A percentile compares a stretch with the other conserved stretches of the same genome.
phyloP scores from a whole-genome alignment of 352 stramenopile species.

The Pseudoperonospora humuli region DNA sequence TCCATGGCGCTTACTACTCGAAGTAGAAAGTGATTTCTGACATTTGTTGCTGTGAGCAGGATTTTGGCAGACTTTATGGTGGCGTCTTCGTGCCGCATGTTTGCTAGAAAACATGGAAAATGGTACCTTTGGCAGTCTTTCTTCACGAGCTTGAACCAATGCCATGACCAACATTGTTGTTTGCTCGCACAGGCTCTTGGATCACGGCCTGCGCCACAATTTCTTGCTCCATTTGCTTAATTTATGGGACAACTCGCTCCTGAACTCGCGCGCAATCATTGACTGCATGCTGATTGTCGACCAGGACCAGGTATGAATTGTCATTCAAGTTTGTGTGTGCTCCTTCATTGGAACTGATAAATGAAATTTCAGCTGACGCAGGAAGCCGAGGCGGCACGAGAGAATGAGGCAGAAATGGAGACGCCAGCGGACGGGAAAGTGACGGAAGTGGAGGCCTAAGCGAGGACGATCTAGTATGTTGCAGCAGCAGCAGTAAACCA shows the following conservation, averaged over 20 bases:
- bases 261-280: slow-evolving; percentile 79
- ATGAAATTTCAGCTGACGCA: background rate
- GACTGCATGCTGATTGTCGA: slow-evolving; percentile 86
- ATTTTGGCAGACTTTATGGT: slow-evolving; percentile 85
- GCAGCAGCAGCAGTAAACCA: slow-evolving; percentile 1
- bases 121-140: slow-evolving; percentile 30
- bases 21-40: slow-evolving; percentile 1
- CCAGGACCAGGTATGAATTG: slow-evolving; percentile 33
- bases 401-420: slow-evolving; percentile 8
- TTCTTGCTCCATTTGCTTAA: slow-evolving; percentile 87
- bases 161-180: background rate
- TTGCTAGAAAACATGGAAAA: slow-evolving; percentile 76
- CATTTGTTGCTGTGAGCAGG: slow-evolving; percentile 19
- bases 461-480: slow-evolving; percentile 8
- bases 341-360: background rate
- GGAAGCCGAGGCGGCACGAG: slow-evolving; percentile 5
- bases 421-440: slow-evolving; percentile 3
- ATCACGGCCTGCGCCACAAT: slow-evolving; percentile 73
- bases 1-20: background rate
- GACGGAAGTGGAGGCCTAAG: slow-evolving; percentile 5
- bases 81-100: slow-evolving; percentile 75
- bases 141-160: background rate
- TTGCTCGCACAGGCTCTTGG: slow-evolving; percentile 39
- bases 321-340: background rate
- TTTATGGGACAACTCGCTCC: slow-evolving; percentile 86